Conservation (phyloP, 2,329 filamentous ascomycete genomes). For the Waltergamsia citrina region DNA sequence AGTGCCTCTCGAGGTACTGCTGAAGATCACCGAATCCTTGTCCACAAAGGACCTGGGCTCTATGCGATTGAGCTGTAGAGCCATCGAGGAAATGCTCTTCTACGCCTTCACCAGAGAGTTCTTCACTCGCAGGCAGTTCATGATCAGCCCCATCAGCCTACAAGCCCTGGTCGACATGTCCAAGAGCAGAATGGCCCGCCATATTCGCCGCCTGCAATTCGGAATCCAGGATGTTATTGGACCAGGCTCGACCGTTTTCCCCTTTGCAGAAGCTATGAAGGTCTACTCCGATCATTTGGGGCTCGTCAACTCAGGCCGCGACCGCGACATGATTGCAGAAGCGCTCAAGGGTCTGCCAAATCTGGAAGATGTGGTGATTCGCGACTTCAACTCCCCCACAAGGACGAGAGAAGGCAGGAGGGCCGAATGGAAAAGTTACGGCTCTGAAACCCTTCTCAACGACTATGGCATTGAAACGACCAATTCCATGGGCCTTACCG, state of each 20-base stretch:
- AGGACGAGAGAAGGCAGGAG: slow-evolving; percentile 37
- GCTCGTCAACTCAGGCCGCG: slow-evolving; percentile 28
- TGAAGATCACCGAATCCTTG: slow-evolving; percentile 42
- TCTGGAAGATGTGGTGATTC: slow-evolving; percentile 46
- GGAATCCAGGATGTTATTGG: slow-evolving; percentile 8
- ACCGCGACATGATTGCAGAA: slow-evolving; percentile 42
- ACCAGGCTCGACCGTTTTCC: neutral
- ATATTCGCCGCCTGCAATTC: slow-evolving; percentile 26
- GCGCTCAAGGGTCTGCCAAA: slow-evolving; percentile 46
- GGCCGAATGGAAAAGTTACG: slow-evolving; percentile 45
- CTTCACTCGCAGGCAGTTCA: slow-evolving; percentile 58
- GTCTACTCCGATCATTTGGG: neutral
- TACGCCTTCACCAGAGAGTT: slow-evolving; percentile 50
- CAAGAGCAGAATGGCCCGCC: slow-evolving; percentile 27
- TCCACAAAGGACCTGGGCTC: slow-evolving; percentile 43
- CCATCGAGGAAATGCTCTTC: slow-evolving; percentile 43
- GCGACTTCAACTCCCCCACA: slow-evolving; percentile 43
- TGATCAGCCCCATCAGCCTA: slow-evolving; percentile 48
- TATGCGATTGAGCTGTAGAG: slow-evolving; percentile 45
- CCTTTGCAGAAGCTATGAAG: neutral
- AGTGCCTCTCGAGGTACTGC: slow-evolving; percentile 50
- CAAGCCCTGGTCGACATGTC: slow-evolving; percentile 43
- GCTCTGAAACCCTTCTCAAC: slow-evolving; percentile 23
- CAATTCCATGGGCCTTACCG: slow-evolving; percentile 7
- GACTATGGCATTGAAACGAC: slow-evolving; percentile 12